These are phyloP conservation scores for Trapa bicornis DNA, from an alignment of 345 rosid species.

Conservation along the genomic window DNA sequence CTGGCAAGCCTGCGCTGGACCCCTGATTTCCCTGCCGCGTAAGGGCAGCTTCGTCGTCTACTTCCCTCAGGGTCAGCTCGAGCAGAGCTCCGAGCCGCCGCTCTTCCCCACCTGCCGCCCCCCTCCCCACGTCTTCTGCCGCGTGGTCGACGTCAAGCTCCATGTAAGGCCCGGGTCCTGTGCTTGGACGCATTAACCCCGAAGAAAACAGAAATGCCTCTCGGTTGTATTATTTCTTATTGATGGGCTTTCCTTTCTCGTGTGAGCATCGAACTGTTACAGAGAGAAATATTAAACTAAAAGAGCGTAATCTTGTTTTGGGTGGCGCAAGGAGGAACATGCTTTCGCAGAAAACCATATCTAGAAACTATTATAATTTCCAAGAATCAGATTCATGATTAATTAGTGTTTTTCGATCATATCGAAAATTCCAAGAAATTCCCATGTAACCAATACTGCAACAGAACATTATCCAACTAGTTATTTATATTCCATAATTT, in stretches of 20 bases:
- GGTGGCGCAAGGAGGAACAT: background rate
- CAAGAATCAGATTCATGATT: too few relatives aligned
- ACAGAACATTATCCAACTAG: background rate
- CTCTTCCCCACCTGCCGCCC: conserved; percentile 47
- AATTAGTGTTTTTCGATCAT: background rate
- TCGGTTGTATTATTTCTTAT: too few relatives aligned
- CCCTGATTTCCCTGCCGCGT: conserved; percentile 76
- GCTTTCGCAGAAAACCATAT: conserved; percentile 1
- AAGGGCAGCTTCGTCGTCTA: conserved; percentile 72
- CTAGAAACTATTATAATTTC: background rate
- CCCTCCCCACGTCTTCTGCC: conserved; percentile 74
- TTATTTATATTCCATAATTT: background rate
- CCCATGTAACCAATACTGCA: background rate
- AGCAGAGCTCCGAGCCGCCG: conserved; percentile 58
- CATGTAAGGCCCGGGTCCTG: conserved; percentile 38
- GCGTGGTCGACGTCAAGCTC: conserved; percentile 90
- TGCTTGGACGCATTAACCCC: too few relatives aligned
- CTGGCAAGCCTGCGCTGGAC: conserved; percentile 99
- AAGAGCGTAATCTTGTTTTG: background rate
- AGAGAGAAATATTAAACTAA: background rate
- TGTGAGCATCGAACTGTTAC: background rate
- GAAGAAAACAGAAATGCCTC: too few relatives aligned
- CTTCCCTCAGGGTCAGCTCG: conserved; percentile 93
- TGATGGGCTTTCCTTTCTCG: background rate
- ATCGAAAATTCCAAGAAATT: background rate